Conservation (phyloP, 495 filamentous ascomycete genomes). For the Neurospora hispaniola region DNA sequence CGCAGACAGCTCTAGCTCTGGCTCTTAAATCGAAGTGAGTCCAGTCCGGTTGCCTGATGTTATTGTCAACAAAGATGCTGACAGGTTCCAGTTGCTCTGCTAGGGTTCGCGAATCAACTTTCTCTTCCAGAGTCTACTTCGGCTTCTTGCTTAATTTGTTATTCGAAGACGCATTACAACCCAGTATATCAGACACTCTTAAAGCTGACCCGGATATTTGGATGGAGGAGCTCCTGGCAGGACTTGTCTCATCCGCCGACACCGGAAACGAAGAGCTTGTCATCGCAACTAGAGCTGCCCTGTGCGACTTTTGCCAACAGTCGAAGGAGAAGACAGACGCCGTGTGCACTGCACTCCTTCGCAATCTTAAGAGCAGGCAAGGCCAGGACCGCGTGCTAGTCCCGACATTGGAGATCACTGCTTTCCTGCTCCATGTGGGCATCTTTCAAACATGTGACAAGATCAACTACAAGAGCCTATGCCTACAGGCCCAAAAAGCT, state of each 20-base stretch:
- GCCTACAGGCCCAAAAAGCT: constrained; percentile 59
- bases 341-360: constrained; percentile 23
- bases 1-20: constrained; percentile 37
- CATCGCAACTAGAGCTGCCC: constrained; percentile 57
- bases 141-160: constrained; percentile 36
- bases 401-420: constrained; percentile 63
- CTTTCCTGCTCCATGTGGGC: constrained; percentile 58
- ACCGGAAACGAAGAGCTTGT: constrained; percentile 76
- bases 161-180: constrained; percentile 16
- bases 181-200: constrained; percentile 7
- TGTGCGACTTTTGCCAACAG: constrained; percentile 40
- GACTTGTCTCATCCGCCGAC: constrained; percentile 72
- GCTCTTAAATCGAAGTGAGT: constrained; percentile 25
- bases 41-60: neutral
- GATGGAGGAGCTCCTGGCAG: constrained; percentile 50
- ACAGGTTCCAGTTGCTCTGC: constrained; percentile 15
- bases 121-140: constrained; percentile 43
- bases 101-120: constrained; percentile 22
- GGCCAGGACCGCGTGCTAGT: constrained; percentile 60
- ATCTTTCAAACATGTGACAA: constrained; percentile 20
- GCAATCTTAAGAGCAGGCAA: constrained; percentile 27
- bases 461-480: constrained; percentile 42
- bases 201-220: constrained; percentile 12
- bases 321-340: constrained; percentile 21
- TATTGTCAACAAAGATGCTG: constrained; percentile 2